Base-by-base conservation (phyloP, 768 basidiomycete genomes). In the Psilocybe cyanescens region DNA sequence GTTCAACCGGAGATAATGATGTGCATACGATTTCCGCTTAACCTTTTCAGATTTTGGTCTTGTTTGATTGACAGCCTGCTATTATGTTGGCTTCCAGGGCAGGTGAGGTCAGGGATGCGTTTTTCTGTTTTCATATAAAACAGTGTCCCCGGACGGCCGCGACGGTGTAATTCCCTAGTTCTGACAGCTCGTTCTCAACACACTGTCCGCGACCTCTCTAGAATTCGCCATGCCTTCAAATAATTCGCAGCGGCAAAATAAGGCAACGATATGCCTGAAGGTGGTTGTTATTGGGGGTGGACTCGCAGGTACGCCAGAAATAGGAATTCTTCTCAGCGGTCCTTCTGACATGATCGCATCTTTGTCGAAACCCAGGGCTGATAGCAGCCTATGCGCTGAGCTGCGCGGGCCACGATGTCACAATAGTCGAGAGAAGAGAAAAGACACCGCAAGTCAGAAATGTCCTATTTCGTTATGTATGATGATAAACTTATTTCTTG, bases 381-480 rank as follows among this genome's bases (percentile, higher is more conserved):
- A 58, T 58, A 45, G 49, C 62, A 28, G 62, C 62, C 28, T 63
- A 63, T 33, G 62, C 64, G 33, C 48, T 61, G 47, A 55, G 52
- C 39, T 47, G 65, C 28, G 60, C 57, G 37, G 87, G 87, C 9
- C 87, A 89, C 70, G 72, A 77, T 41, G 86, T 87, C 12, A 72
- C 78, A 0, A 79, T 88, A 1, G 71, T 88, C 16, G 87, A 88
- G 67, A 72, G 77, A 60, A 72, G 70, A 31, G 53, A 60, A n/a
- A 60, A 55, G n/a, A 57, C 31, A 37, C 47, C 59, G 14, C 39
- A 39, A 44, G 66, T 63, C 8, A 37, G 65, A 19, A 46, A 16
- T 19, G 14, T 30, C 5, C 49, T 35, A n/a, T 53, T 16, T 19
- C 2, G 24, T 33, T 29, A 8, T 12, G 30, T 37, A 9, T 37